A percentile compares a stretch with the other conserved stretches of the same genome.
Conservation (phyloP, 2,329 filamentous ascomycete genomes). For the Arthrobotrys sinensis region DNA sequence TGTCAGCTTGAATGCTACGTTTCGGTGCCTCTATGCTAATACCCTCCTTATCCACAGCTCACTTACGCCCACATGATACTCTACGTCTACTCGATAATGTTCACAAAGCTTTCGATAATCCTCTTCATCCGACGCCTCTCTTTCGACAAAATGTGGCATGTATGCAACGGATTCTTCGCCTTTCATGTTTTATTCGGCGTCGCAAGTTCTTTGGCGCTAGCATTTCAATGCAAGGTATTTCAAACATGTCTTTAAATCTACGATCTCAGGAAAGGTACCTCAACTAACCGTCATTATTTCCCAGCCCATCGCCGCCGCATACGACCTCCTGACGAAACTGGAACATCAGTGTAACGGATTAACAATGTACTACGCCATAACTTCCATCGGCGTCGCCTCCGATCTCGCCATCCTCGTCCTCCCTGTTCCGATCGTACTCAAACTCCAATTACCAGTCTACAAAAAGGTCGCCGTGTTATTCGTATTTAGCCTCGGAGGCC, state of each 20-base stretch:
- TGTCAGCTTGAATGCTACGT: too few species aligned
- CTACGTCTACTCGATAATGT: conserved; percentile 46
- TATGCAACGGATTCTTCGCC: conserved; percentile 42
- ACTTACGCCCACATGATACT: conserved; percentile 52
- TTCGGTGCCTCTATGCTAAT: neutral
- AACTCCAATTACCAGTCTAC: conserved; percentile 38
- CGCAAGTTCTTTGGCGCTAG: conserved; percentile 42
- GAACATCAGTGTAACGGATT: conserved; percentile 31
- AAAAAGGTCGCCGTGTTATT: conserved; percentile 41
- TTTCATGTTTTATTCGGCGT: conserved; percentile 44
- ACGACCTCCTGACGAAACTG: conserved; percentile 42
- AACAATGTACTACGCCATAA: conserved; percentile 46
- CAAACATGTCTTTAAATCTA: neutral
- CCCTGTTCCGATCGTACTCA: conserved; percentile 33
- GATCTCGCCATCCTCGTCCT: conserved; percentile 44
- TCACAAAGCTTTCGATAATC: conserved; percentile 54
- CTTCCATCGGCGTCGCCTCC: conserved; percentile 40
- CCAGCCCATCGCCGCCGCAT: conserved; percentile 38
- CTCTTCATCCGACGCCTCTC: conserved; percentile 43
- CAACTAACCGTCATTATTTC: neutral
- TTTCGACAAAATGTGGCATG: conserved; percentile 33
- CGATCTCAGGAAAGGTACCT: too few species aligned
- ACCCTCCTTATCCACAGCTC: conserved; percentile 4
- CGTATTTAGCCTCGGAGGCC: conserved; percentile 37
- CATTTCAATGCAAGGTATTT: conserved; percentile 51